Percentiles rank a stretch among this genome's conserved stretches.
These are phyloP conservation scores for Tetrapisispora pingtungensis DNA, from an alignment of 805 yeast genomes.

Conservation along the genomic window DNA sequence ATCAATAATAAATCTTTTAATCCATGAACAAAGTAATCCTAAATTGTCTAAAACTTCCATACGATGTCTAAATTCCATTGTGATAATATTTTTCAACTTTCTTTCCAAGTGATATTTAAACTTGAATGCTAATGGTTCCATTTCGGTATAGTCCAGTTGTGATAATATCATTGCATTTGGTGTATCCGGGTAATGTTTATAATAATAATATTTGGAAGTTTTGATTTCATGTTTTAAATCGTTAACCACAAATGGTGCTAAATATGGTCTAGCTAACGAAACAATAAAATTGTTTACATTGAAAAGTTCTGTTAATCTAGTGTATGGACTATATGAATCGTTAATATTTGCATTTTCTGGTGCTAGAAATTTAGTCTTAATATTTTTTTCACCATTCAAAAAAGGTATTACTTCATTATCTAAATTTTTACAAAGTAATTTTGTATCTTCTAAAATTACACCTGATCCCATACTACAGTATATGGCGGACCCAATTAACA, in stretches of 20 bases:
- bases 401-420: conserved; percentile 52
- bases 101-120: conserved; percentile 29
- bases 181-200: conserved; percentile 32
- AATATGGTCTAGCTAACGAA: conserved; percentile 84
- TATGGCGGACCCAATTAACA: conserved; percentile 81
- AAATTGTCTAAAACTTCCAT: conserved; percentile 68
- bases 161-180: conserved; percentile 17
- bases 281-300: conserved; percentile 91
- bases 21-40: conserved; percentile 59
- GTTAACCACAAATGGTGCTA: conserved; percentile 79
- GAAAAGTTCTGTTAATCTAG: conserved; percentile 80
- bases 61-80: conserved; percentile 77
- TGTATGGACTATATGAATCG: conserved; percentile 61
- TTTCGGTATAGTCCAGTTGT: conserved; percentile 26
- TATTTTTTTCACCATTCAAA: conserved; percentile 32
- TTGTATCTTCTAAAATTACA: conserved; percentile 46
- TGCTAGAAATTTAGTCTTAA: conserved; percentile 29
- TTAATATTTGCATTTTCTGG: conserved; percentile 38
- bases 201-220: conserved; percentile 30
- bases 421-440: conserved; percentile 50
- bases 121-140: conserved; percentile 30
- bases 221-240: conserved; percentile 64
- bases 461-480: conserved; percentile 76
- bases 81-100: conserved; percentile 44
- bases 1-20: conserved; percentile 74